phyloP scores from a whole-genome alignment of 140 eudicot genomes.

The Oenanthe javanica region DNA sequence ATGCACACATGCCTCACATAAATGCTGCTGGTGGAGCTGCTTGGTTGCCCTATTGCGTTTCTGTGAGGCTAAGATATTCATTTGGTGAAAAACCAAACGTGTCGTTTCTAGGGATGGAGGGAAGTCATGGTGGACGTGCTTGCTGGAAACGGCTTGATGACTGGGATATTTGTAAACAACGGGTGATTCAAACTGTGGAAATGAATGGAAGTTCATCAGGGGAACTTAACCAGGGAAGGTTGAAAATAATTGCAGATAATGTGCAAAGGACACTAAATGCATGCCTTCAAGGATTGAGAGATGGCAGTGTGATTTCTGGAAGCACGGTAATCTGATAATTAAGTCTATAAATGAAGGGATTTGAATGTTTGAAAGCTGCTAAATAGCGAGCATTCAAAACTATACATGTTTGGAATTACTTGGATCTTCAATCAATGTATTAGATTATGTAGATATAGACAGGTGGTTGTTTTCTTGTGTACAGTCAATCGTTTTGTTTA shows the following conservation, averaged over 20 bases:
- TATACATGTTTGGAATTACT: not conserved
- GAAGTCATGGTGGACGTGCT: slow-evolving; percentile 95
- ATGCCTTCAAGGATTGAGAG: slow-evolving; percentile 70
- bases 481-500: slow-evolving; percentile 1
- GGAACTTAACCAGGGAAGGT: slow-evolving; percentile 61
- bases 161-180: slow-evolving; percentile 86
- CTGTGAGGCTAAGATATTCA: slow-evolving; percentile 74
- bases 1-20: slow-evolving; percentile 72
- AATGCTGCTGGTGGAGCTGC: slow-evolving; percentile 99
- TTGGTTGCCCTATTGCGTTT: slow-evolving; percentile 96
- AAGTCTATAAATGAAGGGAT: not conserved
- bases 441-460: not conserved
- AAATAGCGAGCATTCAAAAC: not conserved
- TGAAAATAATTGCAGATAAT: slow-evolving; percentile 75
- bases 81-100: slow-evolving; percentile 77
- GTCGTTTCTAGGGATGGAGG: slow-evolving; percentile 83
- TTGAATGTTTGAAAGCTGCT: not conserved
- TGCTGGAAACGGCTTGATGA: slow-evolving; percentile 81
- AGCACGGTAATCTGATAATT: not conserved
- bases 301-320: slow-evolving; percentile 26
- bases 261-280: slow-evolving; percentile 66
- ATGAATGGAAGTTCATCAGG: slow-evolving; percentile 49
- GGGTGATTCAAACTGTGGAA: slow-evolving; percentile 64
- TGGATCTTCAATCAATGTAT: not conserved
- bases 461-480: not conserved